Evolutionary conservation across 768 basidiomycete species (phyloP).

Genomic region (Gloeophyllum trabeum): DNA sequence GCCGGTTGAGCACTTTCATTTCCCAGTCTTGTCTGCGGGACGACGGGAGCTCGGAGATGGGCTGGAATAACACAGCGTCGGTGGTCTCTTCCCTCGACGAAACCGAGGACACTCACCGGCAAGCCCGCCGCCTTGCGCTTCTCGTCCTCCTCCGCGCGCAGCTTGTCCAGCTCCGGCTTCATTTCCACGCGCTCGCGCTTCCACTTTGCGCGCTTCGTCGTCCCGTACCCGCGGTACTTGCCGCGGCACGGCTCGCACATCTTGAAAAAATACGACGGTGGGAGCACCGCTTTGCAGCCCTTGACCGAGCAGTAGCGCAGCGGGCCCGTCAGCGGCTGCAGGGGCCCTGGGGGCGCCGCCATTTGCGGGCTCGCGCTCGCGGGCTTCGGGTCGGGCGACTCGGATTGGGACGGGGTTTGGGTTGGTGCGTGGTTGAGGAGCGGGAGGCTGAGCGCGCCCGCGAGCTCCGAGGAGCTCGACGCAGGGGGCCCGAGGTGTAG

Average conservation of each 20-base stretch:
- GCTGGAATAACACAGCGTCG: slow-evolving; percentile 13
- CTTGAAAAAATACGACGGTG: slow-evolving; percentile 20
- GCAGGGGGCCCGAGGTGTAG: neutral
- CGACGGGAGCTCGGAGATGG: slow-evolving; percentile 21
- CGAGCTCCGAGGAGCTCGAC: neutral
- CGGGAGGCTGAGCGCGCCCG: neutral
- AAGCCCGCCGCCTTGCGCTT: slow-evolving; percentile 22
- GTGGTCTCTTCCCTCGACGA: slow-evolving; percentile 1
- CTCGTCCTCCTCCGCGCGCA: slow-evolving; percentile 27
- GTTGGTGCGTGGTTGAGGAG: neutral
- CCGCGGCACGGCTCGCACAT: slow-evolving; percentile 27
- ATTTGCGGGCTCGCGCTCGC: neutral
- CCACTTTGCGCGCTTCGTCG: slow-evolving; percentile 44
- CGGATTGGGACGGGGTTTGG: neutral
- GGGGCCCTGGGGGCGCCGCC: no score
- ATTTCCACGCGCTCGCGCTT: slow-evolving; percentile 32
- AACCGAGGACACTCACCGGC: slow-evolving; percentile 18
- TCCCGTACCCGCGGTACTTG: slow-evolving; percentile 40
- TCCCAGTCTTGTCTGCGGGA: slow-evolving; percentile 25
- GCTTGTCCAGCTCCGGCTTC: slow-evolving; percentile 25
- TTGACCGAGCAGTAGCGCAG: slow-evolving; percentile 40
- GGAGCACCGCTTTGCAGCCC: slow-evolving; percentile 37
- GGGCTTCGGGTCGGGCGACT: neutral
- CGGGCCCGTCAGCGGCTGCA: no score
- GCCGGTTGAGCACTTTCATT: neutral